A percentile compares a stretch with the other conserved stretches of the same genome.
phyloP scores from a whole-genome alignment of 1,284 basidiomycete species.

The Ustilago esculenta region DNA sequence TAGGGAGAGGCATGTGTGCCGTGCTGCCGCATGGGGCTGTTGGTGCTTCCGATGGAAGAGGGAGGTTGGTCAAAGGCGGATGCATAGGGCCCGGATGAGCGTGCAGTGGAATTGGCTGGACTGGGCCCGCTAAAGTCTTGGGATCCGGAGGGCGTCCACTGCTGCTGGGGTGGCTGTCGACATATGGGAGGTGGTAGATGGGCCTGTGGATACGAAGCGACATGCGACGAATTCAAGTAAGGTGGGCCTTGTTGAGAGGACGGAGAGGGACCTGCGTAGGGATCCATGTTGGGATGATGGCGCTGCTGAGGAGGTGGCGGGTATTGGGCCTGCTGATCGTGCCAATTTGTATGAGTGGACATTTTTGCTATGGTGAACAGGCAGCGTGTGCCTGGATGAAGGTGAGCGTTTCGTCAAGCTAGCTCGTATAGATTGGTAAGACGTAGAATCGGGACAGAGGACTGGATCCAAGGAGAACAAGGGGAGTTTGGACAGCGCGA shows the following conservation, averaged over 20 bases:
- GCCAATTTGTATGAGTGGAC: conserved; percentile 40
- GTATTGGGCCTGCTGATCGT: conserved; percentile 34
- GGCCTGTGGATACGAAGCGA: conserved; percentile 16
- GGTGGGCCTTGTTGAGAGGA: conserved; percentile 14
- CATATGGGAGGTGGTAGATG: conserved; percentile 28
- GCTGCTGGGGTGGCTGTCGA: conserved; percentile 22
- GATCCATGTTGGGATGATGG: conserved; percentile 38
- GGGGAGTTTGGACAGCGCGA: too few relatives aligned
- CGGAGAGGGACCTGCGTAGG: conserved; percentile 22
- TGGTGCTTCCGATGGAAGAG: conserved; percentile 3
- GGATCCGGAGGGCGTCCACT: conserved; percentile 15
- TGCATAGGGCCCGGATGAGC: conserved; percentile 26
- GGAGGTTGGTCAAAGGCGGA: conserved; percentile 15
- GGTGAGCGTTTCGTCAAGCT: neutral
- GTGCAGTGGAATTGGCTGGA: conserved; percentile 21
- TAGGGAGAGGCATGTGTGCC: conserved; percentile 17
- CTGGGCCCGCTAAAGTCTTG: conserved; percentile 31
- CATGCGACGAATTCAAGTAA: conserved; percentile 10
- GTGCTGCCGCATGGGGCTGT: conserved; percentile 33
- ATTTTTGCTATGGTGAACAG: conserved; percentile 8
- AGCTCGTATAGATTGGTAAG: conserved; percentile 19
- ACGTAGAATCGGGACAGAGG: too few relatives aligned
- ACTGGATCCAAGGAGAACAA: too few relatives aligned
- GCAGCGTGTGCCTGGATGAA: conserved; percentile 4
- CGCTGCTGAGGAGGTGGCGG: conserved; percentile 16